Conservation (phyloP, 305 asterid genomes). For the Solanum aculeatissimum region DNA sequence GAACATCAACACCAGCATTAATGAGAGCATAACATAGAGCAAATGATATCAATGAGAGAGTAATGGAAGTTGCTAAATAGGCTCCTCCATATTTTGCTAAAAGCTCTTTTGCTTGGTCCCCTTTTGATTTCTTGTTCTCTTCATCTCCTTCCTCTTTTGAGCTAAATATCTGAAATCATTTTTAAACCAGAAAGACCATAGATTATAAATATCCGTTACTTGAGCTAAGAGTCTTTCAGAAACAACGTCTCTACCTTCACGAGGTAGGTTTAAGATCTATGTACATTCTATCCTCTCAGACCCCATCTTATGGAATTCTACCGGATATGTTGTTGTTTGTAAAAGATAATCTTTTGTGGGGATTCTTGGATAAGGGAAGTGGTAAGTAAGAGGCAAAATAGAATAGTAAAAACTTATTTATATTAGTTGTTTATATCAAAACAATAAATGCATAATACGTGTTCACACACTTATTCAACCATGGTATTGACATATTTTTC, state of each 20-base stretch:
- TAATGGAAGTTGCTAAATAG: constrained; percentile 82
- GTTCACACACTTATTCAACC: background rate
- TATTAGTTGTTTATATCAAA: background rate
- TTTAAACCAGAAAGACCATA: background rate
- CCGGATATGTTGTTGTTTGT: background rate
- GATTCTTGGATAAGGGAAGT: background rate
- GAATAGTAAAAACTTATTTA: background rate
- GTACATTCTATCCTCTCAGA: background rate
- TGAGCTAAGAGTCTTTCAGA: background rate
- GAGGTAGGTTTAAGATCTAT: background rate
- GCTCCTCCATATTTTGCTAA: constrained; percentile 96
- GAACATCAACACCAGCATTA: constrained; percentile 83
- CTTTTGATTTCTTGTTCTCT: constrained; percentile 51
- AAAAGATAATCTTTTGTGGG: background rate
- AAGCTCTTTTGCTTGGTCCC: constrained; percentile 85
- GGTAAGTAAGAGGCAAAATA: background rate
- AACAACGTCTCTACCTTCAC: background rate
- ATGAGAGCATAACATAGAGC: constrained; percentile 71
- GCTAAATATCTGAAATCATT: constrained; percentile 50
- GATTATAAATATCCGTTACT: background rate
- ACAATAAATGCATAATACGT: background rate
- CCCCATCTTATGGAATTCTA: background rate
- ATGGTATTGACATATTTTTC: background rate
- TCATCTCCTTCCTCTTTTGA: constrained; percentile 47
- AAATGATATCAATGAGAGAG: constrained; percentile 87